Evolutionary conservation across 345 rosid genomes (phyloP), one percentile per base, ranked within the genome.

Genomic region (Eucalyptus sideroxylon): DNA sequence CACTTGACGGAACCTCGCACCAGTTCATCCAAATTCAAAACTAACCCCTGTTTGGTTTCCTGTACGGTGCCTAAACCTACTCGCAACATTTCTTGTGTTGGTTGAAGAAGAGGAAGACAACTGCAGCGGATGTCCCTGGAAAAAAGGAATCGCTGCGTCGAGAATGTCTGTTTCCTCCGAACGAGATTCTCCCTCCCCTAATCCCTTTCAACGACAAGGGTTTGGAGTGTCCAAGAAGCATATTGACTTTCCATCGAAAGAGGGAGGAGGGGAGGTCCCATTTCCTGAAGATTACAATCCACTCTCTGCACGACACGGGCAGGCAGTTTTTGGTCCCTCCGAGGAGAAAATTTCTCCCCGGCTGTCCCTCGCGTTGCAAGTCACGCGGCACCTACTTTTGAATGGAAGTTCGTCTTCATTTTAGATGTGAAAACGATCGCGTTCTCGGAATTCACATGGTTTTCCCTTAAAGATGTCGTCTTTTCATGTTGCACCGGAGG

Each of bases 141-240:
- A 91, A 72, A 9, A 56, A 56, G 16, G 83, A 77, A 77, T 40
- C 83, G 8, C 45, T 49, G 49, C 86, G 83, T 86, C 56, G 86
- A 90, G 93, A 91, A 93, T 93, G 91, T 93, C 89, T 91, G 89
- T 86, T 92, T 62, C 30, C 86, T 88, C 72, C 27, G 40, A 87
- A 87, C 87, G 88, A 87, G 86, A 87, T 89, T 89, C 88, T 45
- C 53, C 8, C 42, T 80, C 53, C 77, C 59, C 59, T 87, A 55
- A 47, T 53, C 53, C 40, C 86, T 89, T 91, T 89, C 90, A 87
- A 15, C 85, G 89, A 65, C 42, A 86, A 86, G 83, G 86, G 88
- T 42, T 87, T 56, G 87, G 87, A 91, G 93, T 91, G 92, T 91
- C 86, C 16, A 31, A 72, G 67, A 87, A 62, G 90, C 40, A 21